Evolutionary conservation across 1,284 basidiomycete genomes (phyloP).

Genomic region (Inonotus obliquus): DNA sequence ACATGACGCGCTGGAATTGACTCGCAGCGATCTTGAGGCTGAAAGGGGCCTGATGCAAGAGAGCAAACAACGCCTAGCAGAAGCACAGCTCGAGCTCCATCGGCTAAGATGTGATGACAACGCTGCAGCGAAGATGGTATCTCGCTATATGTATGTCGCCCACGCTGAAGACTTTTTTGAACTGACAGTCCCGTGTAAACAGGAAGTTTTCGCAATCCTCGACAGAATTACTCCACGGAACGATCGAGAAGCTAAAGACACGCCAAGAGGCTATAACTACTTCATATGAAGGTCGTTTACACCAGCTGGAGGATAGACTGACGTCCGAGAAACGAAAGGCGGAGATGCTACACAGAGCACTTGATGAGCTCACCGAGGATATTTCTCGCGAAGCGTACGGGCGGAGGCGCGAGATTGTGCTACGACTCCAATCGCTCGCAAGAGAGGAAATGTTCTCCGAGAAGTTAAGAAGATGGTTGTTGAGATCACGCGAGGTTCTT

Average conservation of each 20-base stretch:
- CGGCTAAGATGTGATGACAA: conserved; percentile 64
- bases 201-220: conserved; percentile 86
- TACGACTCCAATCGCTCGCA: conserved; percentile 63
- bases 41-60: conserved; percentile 41
- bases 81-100: conserved; percentile 52
- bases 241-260: conserved; percentile 54
- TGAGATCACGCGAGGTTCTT: conserved; percentile 43
- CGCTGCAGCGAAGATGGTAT: conserved; percentile 79
- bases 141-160: conserved; percentile 73
- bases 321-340: conserved; percentile 40
- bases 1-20: conserved; percentile 39
- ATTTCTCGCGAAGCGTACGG: conserved; percentile 72
- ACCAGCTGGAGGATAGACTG: conserved; percentile 41
- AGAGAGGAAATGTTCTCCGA: conserved; percentile 64
- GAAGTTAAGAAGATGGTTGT: conserved; percentile 50
- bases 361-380: conserved; percentile 74
- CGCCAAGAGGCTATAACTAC: conserved; percentile 62
- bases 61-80: conserved; percentile 42
- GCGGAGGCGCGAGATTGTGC: conserved; percentile 64
- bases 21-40: conserved; percentile 41
- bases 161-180: not conserved
- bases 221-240: conserved; percentile 62
- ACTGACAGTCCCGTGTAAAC: not conserved
- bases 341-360: conserved; percentile 49
- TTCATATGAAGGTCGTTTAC: conserved; percentile 45